phyloP scores from a whole-genome alignment of 441 rosid species.

The Isatis lusitanica region DNA sequence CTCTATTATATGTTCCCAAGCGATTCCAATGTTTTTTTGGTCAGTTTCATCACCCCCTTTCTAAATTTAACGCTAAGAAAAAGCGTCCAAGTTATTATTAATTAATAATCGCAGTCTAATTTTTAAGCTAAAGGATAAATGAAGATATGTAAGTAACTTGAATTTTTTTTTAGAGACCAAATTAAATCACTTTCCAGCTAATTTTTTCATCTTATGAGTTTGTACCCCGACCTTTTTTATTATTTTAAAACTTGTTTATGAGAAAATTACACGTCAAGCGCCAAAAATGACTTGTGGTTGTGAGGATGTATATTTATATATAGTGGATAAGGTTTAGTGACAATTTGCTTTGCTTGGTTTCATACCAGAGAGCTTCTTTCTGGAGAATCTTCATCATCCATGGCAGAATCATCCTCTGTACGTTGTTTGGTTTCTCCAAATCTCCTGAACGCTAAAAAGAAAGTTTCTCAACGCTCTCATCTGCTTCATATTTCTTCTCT shows the following conservation, averaged over 20 bases:
- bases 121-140: too few relatives aligned
- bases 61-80: too few relatives aligned
- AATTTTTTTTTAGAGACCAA: too few relatives aligned
- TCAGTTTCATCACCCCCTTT: too few relatives aligned
- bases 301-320: not conserved
- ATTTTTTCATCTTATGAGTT: too few relatives aligned
- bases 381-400: constrained; percentile 23
- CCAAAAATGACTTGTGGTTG: constrained; percentile 25
- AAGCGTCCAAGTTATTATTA: too few relatives aligned
- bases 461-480: constrained; percentile 16
- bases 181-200: too few relatives aligned
- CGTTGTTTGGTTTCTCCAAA: constrained; percentile 33
- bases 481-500: constrained; percentile 28
- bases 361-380: constrained; percentile 12
- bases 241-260: not conserved
- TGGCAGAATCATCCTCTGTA: constrained; percentile 29
- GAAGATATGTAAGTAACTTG: too few relatives aligned
- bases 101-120: too few relatives aligned
- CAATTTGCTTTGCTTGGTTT: not conserved
- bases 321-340: constrained; percentile 18
- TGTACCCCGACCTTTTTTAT: too few relatives aligned
- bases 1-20: too few relatives aligned
- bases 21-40: too few relatives aligned
- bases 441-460: constrained; percentile 23
- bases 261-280: constrained; percentile 30